These are phyloP conservation scores for Jamesozyma rosinii DNA, from an alignment of 805 yeast genomes.

Conservation along the genomic window DNA sequence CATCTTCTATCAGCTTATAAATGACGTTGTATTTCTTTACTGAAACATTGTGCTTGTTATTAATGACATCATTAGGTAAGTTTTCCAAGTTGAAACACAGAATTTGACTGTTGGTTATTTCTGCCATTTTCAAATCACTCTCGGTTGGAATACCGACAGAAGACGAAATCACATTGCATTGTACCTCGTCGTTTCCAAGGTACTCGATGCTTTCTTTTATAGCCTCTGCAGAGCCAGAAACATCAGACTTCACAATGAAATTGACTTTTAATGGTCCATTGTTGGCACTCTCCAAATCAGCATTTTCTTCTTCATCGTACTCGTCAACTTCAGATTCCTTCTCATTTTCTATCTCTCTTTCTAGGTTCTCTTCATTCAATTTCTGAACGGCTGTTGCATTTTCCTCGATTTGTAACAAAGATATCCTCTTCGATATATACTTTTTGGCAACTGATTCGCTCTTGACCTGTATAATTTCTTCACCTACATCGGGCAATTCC, in stretches of 20 bases:
- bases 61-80: slow-evolving; percentile 52
- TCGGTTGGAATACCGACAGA: slow-evolving; percentile 75
- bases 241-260: slow-evolving; percentile 82
- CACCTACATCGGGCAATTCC: slow-evolving; percentile 86
- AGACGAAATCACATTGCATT: slow-evolving; percentile 54
- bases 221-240: slow-evolving; percentile 91
- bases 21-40: slow-evolving; percentile 68
- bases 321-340: slow-evolving; percentile 28
- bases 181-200: slow-evolving; percentile 82
- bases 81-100: slow-evolving; percentile 65
- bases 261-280: slow-evolving; percentile 34
- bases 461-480: slow-evolving; percentile 65
- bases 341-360: slow-evolving; percentile 42
- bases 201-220: slow-evolving; percentile 69
- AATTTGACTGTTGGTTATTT: slow-evolving; percentile 60
- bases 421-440: slow-evolving; percentile 56
- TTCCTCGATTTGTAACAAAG: slow-evolving; percentile 47
- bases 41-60: slow-evolving; percentile 47
- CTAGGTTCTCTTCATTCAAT: slow-evolving; percentile 55
- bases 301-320: slow-evolving; percentile 19
- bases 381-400: slow-evolving; percentile 58
- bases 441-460: slow-evolving; percentile 67
- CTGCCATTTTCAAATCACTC: slow-evolving; percentile 57
- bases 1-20: slow-evolving; percentile 79
- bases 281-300: slow-evolving; percentile 8